Conservation (phyloP, 306 rosid species). For the Cucumis hystrix region DNA sequence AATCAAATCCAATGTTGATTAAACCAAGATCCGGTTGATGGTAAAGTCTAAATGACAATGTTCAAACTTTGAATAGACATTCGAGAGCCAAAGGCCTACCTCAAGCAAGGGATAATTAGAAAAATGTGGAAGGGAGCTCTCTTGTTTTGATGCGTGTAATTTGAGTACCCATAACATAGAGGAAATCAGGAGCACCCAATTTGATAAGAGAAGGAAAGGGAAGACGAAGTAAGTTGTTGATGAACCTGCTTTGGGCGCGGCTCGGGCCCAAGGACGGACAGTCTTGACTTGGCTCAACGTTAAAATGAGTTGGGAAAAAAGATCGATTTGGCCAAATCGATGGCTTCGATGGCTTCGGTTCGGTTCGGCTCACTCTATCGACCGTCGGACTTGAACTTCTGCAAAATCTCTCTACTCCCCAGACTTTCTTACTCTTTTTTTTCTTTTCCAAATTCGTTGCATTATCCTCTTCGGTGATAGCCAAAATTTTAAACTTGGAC, state of each 20-base stretch:
- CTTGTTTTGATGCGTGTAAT: too few species aligned
- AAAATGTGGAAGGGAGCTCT: too few species aligned
- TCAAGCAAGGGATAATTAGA: too few species aligned
- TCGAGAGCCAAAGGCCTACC: too few species aligned
- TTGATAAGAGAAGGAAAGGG: too few species aligned
- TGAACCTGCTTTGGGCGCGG: background rate
- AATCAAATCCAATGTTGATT: too few species aligned
- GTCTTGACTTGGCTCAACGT: background rate
- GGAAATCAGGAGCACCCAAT: too few species aligned
- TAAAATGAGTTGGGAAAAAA: background rate
- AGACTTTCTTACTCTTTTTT: background rate
- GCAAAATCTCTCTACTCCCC: background rate
- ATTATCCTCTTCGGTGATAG: background rate
- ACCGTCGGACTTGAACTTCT: background rate
- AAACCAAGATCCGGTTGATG: too few species aligned
- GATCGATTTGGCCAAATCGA: background rate
- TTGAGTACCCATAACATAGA: too few species aligned
- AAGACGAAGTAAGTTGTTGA: too few species aligned
- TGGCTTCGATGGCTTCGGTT: background rate
- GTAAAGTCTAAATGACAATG: too few species aligned
- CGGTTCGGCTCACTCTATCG: background rate
- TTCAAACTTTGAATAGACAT: too few species aligned
- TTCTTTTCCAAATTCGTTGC: background rate
- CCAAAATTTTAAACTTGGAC: background rate
- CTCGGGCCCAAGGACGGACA: background rate